Evolutionary conservation across 441 rosid genomes (phyloP).

Genomic region (Gossypium trilobum): DNA sequence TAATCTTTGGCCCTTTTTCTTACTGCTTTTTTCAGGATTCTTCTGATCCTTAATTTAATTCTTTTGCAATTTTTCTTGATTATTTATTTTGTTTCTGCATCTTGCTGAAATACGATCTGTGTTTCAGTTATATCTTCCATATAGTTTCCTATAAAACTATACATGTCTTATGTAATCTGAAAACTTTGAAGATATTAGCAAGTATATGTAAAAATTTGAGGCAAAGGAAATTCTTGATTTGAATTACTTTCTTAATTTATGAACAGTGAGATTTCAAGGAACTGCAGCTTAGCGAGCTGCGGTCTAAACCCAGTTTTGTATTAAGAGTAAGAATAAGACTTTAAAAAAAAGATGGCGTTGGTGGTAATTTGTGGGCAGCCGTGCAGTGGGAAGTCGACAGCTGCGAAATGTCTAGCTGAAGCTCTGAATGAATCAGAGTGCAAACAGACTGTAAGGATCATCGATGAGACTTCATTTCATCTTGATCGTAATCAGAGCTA

Average conservation of each 20-base stretch:
- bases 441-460: constrained; percentile 46
- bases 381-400: constrained; percentile 78
- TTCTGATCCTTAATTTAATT: not conserved
- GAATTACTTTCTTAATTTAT: not conserved
- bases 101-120: not conserved
- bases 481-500: constrained; percentile 84
- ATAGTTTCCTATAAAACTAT: not conserved
- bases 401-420: constrained; percentile 52
- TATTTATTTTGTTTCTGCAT: not conserved
- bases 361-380: constrained; percentile 92
- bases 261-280: not conserved
- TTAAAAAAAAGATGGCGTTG: constrained; percentile 43
- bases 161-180: not conserved
- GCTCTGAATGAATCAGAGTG: constrained; percentile 57
- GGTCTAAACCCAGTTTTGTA: not conserved
- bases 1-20: no score
- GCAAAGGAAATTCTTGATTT: not conserved
- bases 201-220: not conserved
- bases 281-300: not conserved
- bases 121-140: not conserved
- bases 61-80: not conserved
- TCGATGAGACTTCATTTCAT: constrained; percentile 71
- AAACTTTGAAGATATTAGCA: not conserved
- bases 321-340: not conserved
- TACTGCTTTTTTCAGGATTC: not conserved